Conservation (phyloP, 768 basidiomycete genomes). For the Pleurotus giganteus region DNA sequence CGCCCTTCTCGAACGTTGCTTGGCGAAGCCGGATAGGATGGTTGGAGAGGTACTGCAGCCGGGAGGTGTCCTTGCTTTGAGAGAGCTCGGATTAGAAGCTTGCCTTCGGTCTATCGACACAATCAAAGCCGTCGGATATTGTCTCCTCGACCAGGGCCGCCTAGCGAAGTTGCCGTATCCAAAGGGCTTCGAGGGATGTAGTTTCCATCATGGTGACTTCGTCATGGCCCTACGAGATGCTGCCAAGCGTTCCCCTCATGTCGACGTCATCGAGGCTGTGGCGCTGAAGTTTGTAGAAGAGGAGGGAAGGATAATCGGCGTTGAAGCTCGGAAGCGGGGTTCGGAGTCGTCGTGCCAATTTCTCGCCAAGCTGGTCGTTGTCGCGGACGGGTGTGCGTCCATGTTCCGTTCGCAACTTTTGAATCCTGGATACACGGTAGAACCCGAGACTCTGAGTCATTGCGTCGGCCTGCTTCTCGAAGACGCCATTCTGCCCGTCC, state of each 20-base stretch:
- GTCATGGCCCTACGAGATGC: constrained; percentile 74
- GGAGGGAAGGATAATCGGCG: constrained; percentile 57
- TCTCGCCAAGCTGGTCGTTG: constrained; percentile 74
- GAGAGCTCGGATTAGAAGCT: constrained; percentile 70
- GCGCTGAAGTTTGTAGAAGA: constrained; percentile 73
- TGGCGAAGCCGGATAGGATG: constrained; percentile 92
- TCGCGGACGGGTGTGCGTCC: constrained; percentile 95
- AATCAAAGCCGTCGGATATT: constrained; percentile 80
- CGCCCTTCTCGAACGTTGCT: constrained; percentile 85
- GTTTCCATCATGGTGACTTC: constrained; percentile 94
- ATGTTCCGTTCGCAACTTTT: constrained; percentile 80
- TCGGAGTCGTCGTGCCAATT: constrained; percentile 38
- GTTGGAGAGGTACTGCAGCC: constrained; percentile 99
- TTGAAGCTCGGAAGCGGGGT: constrained; percentile 51
- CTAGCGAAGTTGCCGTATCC: constrained; percentile 91
- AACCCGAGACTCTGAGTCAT: constrained; percentile 62
- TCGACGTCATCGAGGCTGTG: constrained; percentile 86
- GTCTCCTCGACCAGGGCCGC: constrained; percentile 63
- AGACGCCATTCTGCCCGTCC: constrained; percentile 71
- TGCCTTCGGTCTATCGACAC: constrained; percentile 87
- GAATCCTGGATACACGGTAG: constrained; percentile 43
- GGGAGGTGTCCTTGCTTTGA: constrained; percentile 76
- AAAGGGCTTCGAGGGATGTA: constrained; percentile 62
- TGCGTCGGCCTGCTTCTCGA: constrained; percentile 87
- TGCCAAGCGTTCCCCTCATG: constrained; percentile 55